Percentiles rank a stretch among this genome's conserved stretches.
Conservation (phyloP, 2,329 filamentous ascomycete genomes). For the Cadophora gregata region DNA sequence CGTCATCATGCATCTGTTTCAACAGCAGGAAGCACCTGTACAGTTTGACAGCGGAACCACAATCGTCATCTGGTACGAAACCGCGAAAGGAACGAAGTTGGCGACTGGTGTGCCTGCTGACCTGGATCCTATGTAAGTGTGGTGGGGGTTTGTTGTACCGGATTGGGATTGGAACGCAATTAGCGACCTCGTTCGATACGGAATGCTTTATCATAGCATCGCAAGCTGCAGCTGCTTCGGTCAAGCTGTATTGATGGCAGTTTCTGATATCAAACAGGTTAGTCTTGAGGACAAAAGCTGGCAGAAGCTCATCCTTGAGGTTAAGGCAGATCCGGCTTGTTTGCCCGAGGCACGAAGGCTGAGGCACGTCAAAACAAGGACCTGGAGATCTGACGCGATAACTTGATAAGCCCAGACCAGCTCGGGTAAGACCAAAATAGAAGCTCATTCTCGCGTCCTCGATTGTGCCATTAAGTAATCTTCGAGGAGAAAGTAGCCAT, state of each 20-base stretch:
- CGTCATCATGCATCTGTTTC: constrained; percentile 11
- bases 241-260: background rate
- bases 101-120: background rate
- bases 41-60: background rate
- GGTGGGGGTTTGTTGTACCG: constrained; percentile 6
- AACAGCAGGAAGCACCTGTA: background rate
- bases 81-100: background rate
- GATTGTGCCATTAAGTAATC: background rate
- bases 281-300: background rate
- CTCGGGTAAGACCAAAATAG: constrained; percentile 5
- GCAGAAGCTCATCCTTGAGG: background rate
- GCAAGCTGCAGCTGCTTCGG: background rate
- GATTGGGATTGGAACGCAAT: background rate
- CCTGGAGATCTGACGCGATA: constrained; percentile 12
- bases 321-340: constrained; percentile 8
- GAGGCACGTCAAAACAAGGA: constrained; percentile 8
- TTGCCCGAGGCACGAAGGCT: background rate
- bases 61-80: constrained; percentile 1
- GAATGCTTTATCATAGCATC: background rate
- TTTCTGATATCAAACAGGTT: background rate
- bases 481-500: background rate
- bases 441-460: background rate
- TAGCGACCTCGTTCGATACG: background rate
- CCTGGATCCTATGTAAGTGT: background rate
- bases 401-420: background rate